phyloP scores from a whole-genome alignment of 495 filamentous ascomycete species.

The Aspergillus cristatus region DNA sequence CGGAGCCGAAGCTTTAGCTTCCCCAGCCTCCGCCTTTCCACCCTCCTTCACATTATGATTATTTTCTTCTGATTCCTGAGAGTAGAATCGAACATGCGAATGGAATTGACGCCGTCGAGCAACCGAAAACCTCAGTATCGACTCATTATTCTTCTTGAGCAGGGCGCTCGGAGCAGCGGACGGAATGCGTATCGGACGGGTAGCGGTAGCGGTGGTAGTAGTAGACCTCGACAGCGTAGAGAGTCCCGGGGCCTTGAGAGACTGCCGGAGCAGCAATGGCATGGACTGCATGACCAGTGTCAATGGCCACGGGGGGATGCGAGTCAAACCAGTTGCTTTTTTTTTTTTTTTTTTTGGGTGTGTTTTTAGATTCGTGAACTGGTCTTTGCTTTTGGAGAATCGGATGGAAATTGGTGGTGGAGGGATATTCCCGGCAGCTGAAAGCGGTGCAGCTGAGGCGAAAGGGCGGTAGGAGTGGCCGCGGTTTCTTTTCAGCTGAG shows the following conservation, averaged over 20 bases:
- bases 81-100: conserved; percentile 11
- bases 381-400: no score
- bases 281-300: conserved; percentile 34
- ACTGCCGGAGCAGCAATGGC: conserved; percentile 33
- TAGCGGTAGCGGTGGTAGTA: conserved; percentile 7
- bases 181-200: conserved; percentile 9
- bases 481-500: no score
- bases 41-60: conserved; percentile 11
- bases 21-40: conserved; percentile 7
- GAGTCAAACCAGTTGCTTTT: conserved; percentile 6
- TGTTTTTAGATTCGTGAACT: not conserved
- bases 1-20: no score
- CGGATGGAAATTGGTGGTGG: no score
- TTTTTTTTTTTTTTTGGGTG: conserved; percentile 6
- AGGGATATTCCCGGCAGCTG: no score
- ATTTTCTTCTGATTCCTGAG: conserved; percentile 16
- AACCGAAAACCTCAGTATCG: conserved; percentile 24
- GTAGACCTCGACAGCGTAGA: conserved; percentile 14
- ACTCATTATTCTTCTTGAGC: conserved; percentile 5
- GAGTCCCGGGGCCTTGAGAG: conserved; percentile 19
- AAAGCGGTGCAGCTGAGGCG: no score
- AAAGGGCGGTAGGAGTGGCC: no score
- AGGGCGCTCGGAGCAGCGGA: conserved; percentile 12
- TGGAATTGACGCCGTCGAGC: conserved; percentile 35
- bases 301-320: conserved; percentile 11